These are phyloP conservation scores for Magnaporthiopsis rhizophila DNA, from an alignment of 2,329 filamentous ascomycete species.

Conservation along the genomic window DNA sequence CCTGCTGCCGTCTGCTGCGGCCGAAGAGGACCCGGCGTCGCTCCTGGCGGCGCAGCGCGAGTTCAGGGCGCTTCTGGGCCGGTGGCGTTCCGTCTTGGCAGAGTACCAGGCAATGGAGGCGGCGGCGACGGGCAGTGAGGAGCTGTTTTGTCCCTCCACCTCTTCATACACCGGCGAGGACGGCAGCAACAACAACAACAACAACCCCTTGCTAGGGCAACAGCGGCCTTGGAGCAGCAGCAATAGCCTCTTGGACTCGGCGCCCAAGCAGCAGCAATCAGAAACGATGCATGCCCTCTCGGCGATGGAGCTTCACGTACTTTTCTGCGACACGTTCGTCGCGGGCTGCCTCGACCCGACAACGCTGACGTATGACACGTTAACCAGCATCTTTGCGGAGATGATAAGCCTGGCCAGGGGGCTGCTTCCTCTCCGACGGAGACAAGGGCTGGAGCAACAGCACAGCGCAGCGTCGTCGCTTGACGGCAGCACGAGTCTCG, in stretches of 20 bases:
- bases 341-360: slow-evolving; percentile 1
- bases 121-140: neutral
- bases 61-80: neutral
- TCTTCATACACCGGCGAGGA: neutral
- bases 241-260: neutral
- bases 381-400: slow-evolving; percentile 1
- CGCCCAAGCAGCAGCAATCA: neutral
- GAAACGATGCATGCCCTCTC: neutral
- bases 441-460: neutral
- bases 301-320: neutral
- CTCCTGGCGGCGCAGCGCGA: neutral
- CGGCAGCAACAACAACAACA: too few species aligned
- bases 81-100: neutral
- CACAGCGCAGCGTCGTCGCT: neutral
- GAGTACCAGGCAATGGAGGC: neutral
- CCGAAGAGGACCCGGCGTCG: neutral
- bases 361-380: neutral
- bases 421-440: neutral
- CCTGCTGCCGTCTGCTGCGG: too few species aligned
- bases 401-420: neutral
- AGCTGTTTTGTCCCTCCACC: neutral
- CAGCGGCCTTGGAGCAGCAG: neutral
- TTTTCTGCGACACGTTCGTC: slow-evolving; percentile 4
- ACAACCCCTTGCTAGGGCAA: neutral
- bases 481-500: neutral